Base-by-base conservation (phyloP, 2,329 filamentous ascomycete species). In the Microcyclospora pomicola region DNA sequence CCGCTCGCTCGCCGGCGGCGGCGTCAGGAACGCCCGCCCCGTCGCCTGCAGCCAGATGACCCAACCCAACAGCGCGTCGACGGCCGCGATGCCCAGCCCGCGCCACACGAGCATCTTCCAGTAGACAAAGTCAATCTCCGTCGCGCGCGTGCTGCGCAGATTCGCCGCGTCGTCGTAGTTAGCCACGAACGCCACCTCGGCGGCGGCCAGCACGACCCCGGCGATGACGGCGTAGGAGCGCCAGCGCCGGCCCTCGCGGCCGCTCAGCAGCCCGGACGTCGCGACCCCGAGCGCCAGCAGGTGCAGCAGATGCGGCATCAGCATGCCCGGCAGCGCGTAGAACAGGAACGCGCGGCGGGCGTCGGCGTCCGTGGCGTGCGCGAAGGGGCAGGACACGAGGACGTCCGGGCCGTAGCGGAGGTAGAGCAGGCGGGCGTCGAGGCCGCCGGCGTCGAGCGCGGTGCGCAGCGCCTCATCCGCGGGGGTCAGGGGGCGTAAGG, bases 241-340 rank as follows among this genome's bases (percentile, higher is more conserved):
- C 80, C 86, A 94, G 38, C 72, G 64, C 11, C 66, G 63, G 4
- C 75, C 78, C 41, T 78, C 71, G 29, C 63, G 61, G 15, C 81
- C 82, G 0, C 75, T 71, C 36, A 88, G 55, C 0, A 74, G 56
- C 2, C 72, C 65, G 0, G 82, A 85, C 0, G 88, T 96, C 1
- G 75, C 77, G 33, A 84, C 50, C 4, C 82, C 83, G 13, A 94
- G 61, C 34, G 79, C 60, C 38, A 74, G 61, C 36, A 94, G 69
- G 62, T 95, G 91, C 34, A 77, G 55, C 7, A 96, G 64, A 60
- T 98, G 88, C n/a, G 83, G 80, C 11, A 75, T 66, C 1, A 87
- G 52, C 6, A 93, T 64, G 16, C 74, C 68, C 0, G 88, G 82
- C 0, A 92, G 61, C 11, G 82, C 79, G 62, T 93, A 96, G 56